These are phyloP conservation scores for Fusarium miscanthi DNA, from an alignment of 2,329 filamentous ascomycete genomes.

Conservation along the genomic window DNA sequence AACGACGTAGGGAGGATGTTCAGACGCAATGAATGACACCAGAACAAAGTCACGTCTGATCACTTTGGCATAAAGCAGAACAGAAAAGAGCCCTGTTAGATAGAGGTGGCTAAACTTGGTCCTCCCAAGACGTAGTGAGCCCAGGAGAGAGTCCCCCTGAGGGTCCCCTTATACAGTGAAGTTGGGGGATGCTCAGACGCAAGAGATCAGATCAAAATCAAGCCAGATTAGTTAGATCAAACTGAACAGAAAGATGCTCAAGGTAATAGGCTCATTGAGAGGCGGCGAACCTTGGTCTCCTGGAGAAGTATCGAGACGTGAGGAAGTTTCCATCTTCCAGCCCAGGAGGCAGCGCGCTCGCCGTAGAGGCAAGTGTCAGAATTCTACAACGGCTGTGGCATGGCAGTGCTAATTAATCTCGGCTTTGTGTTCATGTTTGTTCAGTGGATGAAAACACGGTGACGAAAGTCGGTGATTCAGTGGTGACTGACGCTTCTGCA, in stretches of 20 bases:
- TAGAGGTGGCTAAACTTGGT: rapidly evolving
- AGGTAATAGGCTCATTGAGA: rapidly evolving
- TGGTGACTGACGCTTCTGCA: background rate
- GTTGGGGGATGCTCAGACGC: no score
- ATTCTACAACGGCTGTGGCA: rapidly evolving
- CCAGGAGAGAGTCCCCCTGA: background rate
- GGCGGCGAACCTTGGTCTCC: rapidly evolving
- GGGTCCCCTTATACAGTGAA: background rate
- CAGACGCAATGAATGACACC: rapidly evolving
- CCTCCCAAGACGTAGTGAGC: background rate
- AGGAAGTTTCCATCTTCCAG: rapidly evolving
- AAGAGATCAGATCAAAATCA: background rate
- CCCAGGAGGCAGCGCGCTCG: background rate
- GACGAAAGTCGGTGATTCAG: background rate
- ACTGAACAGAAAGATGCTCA: background rate
- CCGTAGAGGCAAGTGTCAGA: rapidly evolving
- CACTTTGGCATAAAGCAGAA: rapidly evolving
- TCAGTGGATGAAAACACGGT: no score
- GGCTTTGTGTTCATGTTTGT: rapidly evolving
- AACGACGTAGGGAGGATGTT: background rate
- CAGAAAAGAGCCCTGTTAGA: rapidly evolving
- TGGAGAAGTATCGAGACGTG: rapidly evolving
- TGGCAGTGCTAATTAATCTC: rapidly evolving
- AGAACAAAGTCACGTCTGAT: rapidly evolving
- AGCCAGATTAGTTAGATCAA: rapidly evolving